Base-by-base conservation (phyloP, 768 basidiomycete species). In the Gymnopilus junonius region DNA sequence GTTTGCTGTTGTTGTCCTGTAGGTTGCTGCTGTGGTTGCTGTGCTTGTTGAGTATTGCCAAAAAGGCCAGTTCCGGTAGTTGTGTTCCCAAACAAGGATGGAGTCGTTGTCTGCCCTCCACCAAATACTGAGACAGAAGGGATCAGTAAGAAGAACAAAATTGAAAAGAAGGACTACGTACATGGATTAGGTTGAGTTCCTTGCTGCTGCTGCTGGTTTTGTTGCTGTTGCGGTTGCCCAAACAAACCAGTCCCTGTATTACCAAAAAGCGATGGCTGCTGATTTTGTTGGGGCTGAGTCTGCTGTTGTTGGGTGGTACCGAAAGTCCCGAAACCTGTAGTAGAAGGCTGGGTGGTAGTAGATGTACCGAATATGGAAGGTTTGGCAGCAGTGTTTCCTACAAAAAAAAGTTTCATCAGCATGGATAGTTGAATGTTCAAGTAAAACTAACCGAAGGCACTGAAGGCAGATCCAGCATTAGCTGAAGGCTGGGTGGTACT, bases 1-100 rank as follows among this genome's bases (percentile, higher is more conserved):
- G 46, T 31, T 48, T 66, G 66, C 59, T 83, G 81, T 63, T 79
- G 81, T 23, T 68, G 59, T 58, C 29, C 29, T 8, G 48, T 14
- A 8, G 69, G 69, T 42, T 72, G 71, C 58, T 76, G 75, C 51
- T 59, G 66, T 45, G 71, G 71, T 56, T 76, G 75, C 63, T 76
- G 80, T 56, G 70, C 64, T 62, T 70, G 70, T 56, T 71, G 73
- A 21, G 61, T 60, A 27, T 68, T 68, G 27, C 72, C 72, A 51
- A 73, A 73, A 7, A 73, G 59, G 23, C 64, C 58, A 20, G 67
- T 60, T 14, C 66, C 65, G 0, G 69, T 61, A 35, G 59, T 73
- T 8, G 63, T 57, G 29, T 61, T 67, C 6, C 66, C 66, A 39
- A 71, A 59, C 8, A 67, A 67, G 5, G 69, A 63, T 20, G 68